Evolutionary conservation across 164 flowering plant species (phyloP), one percentile per base, ranked within the genome.

Genomic region (Stephania yunnanensis): DNA sequence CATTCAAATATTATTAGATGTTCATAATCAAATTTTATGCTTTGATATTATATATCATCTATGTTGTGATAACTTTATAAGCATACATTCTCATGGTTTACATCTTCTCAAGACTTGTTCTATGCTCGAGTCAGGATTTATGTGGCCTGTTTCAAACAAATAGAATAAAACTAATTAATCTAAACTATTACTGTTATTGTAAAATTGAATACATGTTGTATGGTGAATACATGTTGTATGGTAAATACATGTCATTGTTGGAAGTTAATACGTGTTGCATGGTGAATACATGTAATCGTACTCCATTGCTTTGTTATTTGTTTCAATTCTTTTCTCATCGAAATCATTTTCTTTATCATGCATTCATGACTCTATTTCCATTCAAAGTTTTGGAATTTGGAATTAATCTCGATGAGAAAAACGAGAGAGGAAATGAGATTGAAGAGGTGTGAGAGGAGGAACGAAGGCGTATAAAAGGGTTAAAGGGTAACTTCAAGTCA

Each of bases 241-340:
- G 46, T 4, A n/a, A 6, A 0, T 65, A 89, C 95, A 89, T 88
- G 83, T 89, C 86, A 58, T 73, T 78, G 74, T 83, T 83, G 52
- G 85, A 77, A 68, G 83, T 84, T 29, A 25, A 25, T 25, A 25
- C 25, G 25, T 25, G 25, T 25, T 25, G 25, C 0, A 0, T 25
- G 25, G 25, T 25, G 25, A 25, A 25, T 25, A 25, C 25, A 0
- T 25, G 25, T 25, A 25, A 25, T 25, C 25, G 25, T 25, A 25
- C 25, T 25, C 25, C 25, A 25, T 25, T 25, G 25, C 25, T 25
- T 25, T 25, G 25, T 25, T 25, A 25, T 25, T 25, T 0, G 25
- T 0, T 25, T 25, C 25, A 25, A 25, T 25, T 25, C 25, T 25
- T 0, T 25, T 25, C 25, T 25, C 25, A 0, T 25, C 25, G 0